phyloP scores from a whole-genome alignment of 352 stramenopile genomes.

The Globisporangium abappressorium region DNA sequence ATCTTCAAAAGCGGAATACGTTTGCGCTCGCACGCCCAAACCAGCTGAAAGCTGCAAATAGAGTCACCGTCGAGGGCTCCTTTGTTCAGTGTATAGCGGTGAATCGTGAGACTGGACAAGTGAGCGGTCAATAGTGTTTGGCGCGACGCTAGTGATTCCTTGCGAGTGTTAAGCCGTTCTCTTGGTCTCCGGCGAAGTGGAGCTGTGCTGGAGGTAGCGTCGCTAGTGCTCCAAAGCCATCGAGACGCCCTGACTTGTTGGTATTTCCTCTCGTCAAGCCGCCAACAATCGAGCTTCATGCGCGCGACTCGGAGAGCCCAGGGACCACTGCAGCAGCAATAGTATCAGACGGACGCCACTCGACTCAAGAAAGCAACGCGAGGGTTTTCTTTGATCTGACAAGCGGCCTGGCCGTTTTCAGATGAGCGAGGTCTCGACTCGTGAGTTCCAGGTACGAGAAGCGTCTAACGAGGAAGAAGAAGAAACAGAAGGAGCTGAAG shows the following conservation, averaged over 20 bases:
- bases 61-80: not conserved
- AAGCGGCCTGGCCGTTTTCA: not conserved
- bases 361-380: not conserved
- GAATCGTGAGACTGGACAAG: not conserved
- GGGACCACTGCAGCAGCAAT: not conserved
- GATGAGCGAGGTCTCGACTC: not conserved
- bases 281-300: constrained; percentile 7
- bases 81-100: not conserved
- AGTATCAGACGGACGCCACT: not conserved
- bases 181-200: not conserved
- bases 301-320: not conserved
- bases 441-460: not conserved
- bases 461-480: not conserved
- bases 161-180: not conserved
- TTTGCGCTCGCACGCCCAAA: not conserved
- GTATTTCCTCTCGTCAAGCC: not conserved
- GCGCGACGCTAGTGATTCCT: not conserved
- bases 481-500: not conserved
- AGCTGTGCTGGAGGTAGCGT: not conserved
- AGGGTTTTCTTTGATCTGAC: constrained; percentile 1
- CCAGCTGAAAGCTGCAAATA: not conserved
- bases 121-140: not conserved
- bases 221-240: not conserved
- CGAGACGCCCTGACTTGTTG: too few relatives aligned
- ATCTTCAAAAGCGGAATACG: not conserved